Percentiles rank a stretch among this genome's conserved stretches.
Evolutionary conservation across 2,329 filamentous ascomycete genomes (phyloP).

Genomic region (Ophiocordyceps robertsii): DNA sequence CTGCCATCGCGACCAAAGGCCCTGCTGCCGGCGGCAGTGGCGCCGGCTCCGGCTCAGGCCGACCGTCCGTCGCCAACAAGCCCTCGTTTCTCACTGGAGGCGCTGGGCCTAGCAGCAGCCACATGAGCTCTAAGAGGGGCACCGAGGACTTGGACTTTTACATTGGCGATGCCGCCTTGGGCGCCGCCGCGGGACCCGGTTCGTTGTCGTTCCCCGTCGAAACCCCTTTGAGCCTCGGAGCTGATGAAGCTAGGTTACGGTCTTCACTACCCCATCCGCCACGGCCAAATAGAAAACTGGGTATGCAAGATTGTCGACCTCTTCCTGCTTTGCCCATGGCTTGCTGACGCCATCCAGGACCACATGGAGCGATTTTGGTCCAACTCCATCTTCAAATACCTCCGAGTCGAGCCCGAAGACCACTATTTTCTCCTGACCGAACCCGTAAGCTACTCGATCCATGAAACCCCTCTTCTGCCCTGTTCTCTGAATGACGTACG

Average conservation of each 20-base stretch:
- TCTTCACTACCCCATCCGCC: conserved; percentile 92
- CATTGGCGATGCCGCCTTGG: conserved; percentile 90
- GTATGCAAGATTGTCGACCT: conserved; percentile 30
- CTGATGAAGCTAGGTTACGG: conserved; percentile 56
- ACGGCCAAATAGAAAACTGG: conserved; percentile 99
- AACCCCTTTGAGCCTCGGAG: conserved; percentile 2
- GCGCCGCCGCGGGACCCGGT: conserved; percentile 74
- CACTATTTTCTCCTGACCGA: conserved; percentile 98
- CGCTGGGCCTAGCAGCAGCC: conserved; percentile 59
- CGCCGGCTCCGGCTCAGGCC: conserved; percentile 69
- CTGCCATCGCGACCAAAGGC: conserved; percentile 92
- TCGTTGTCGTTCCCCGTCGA: conserved; percentile 8
- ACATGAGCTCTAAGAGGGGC: conserved; percentile 82
- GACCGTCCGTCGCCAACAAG: conserved; percentile 85
- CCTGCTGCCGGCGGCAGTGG: conserved; percentile 44
- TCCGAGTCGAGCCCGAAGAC: conserved; percentile 94
- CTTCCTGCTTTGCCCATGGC: background rate
- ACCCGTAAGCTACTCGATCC: conserved; percentile 48
- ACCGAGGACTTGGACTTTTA: conserved; percentile 98
- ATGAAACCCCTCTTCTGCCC: background rate
- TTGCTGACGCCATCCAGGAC: conserved; percentile 45
- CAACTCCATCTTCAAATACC: conserved; percentile 99
- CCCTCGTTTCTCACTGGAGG: conserved; percentile 90
- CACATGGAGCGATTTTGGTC: conserved; percentile 99
- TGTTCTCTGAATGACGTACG: background rate